Evolutionary conservation across 2,329 filamentous ascomycete genomes (phyloP), one percentile per base, ranked within the genome.

Genomic region (Tympanopsis confertula): DNA sequence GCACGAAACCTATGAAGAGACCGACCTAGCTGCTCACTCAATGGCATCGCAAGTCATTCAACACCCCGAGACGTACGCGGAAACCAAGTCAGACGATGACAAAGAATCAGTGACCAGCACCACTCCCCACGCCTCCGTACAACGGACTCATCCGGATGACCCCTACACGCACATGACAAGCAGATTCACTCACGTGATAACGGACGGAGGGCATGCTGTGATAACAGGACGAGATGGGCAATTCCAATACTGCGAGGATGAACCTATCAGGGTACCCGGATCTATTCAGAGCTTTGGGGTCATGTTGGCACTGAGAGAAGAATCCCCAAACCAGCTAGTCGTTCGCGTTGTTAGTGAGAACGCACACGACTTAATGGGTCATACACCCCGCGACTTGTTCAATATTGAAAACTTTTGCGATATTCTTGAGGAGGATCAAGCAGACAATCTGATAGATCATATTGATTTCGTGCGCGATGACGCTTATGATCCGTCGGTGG

Each of bases 381-480:
- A 86, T 52, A 74, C 78, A 0, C 87, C 87, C 0, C 71, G 71
- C 44, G 71, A 87, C 38, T 66, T 94, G 0, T 94, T 94, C 48
- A 68, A 64, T 4, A 59, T 91, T 2, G 64, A 71, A 7, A 88
- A 71, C 49, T 93, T 94, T 48, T 75, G 82, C n/a, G 82, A 91
- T 42, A 84, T 94, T 12, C 61, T 94, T 7, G 79, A 76, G 1
- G 82, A 91, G 38, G 86, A 94, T 47, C 86, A 93, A 50, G 71
- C 80, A n/a, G 86, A 93, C 44, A 88, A 85, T 44, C 62, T 94
- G 1, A 61, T 91, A 5, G 86, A 94, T 46, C 86, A 94, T 46
- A 73, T 94, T 37, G 85, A 94, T 51, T 94, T 93, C 51, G 84
- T 93, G 38, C 74, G 81, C 18, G 86, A 93, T 37, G 86, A 91